A percentile compares a stretch with the other conserved stretches of the same genome.
These are phyloP conservation scores for Acanthamoeba sp. DNA, from an alignment of 208 protist species.

Conservation along the genomic window DNA sequence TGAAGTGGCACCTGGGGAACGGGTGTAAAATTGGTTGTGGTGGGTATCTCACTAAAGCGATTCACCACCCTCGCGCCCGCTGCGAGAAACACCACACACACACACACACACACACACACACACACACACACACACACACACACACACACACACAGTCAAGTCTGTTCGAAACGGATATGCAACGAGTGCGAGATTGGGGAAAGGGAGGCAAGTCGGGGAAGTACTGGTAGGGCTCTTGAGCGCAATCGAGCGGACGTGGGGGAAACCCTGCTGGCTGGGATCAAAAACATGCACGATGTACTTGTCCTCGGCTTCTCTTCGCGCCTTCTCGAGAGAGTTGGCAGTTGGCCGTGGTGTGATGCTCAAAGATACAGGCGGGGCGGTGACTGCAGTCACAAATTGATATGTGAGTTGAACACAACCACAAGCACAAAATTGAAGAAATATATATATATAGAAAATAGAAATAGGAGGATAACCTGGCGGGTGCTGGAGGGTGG, in stretches of 20 bases:
- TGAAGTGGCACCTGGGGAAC: background rate
- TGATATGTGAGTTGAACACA: too few relatives aligned
- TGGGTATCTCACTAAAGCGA: background rate
- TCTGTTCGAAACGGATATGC: too few relatives aligned
- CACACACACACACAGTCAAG: too few relatives aligned
- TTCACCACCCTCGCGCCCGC: background rate
- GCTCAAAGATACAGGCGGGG: background rate
- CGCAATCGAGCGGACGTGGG: conserved; percentile 30
- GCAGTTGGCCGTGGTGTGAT: background rate
- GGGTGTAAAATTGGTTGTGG: background rate
- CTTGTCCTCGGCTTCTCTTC: conserved; percentile 68
- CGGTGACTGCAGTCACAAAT: too few relatives aligned
- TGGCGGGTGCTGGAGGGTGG: background rate
- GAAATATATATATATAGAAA: too few relatives aligned
- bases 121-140: background rate
- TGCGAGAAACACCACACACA: background rate
- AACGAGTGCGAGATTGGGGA: background rate
- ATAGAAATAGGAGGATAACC: background rate
- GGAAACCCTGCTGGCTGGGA: conserved; percentile 32
- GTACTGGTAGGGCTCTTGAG: conserved; percentile 29
- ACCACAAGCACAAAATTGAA: background rate
- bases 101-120: background rate
- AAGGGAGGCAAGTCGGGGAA: background rate
- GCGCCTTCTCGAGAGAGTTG: background rate
- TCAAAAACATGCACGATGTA: conserved; percentile 69